Evolutionary conservation across 2,329 filamentous ascomycete genomes (phyloP), one percentile per base, ranked within the genome.

Genomic region (Aureobasidium vineae): DNA sequence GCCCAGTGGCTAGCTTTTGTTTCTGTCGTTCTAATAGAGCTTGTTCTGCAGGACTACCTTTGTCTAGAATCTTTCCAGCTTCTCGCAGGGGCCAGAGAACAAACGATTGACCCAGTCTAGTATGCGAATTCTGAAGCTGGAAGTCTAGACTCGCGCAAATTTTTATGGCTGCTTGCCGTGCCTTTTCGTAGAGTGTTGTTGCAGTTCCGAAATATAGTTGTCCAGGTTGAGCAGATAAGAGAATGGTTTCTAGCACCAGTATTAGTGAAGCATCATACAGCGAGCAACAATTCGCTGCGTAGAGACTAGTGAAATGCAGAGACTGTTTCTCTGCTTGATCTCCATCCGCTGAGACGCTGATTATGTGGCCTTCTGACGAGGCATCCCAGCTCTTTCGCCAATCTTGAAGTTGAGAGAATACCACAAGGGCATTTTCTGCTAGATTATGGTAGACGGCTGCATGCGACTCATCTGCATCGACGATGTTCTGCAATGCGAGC

Each of bases 11-110:
- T 31, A 57, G 15, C 23, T 43, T 57, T 4, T 43, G 53, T n/a
- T 57, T 43, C 13, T 57, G 53, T 2, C 31, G 36, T 40, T 40
- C 52, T 7, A 56, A 8, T 5, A 56, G 52, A 26, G 15, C 4
- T 33, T 56, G 33, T 26, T 56, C 33, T 8, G 33, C 31, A 23
- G 16, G n/a, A 31, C 3, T 57, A 13, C 53, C 53, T n/a, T 43
- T 41, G 2, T n/a, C 53, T 6, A 57, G 19, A 3, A 57, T 43
- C 38, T 57, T 57, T 5, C 23, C 53, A n/a, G 53, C 53, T 43
- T 57, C 53, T 43, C 53, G 53, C 23, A 57, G n/a, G 2, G 53
- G 53, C 53, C 53, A 57, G 13, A 57, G 21, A 28, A 57, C 38
- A 11, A 57, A 57, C 0, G 43, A 33, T 31, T 57, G 53, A n/a